Conservation (phyloP, 192 early-diverging fungal species). For the Entomortierella parvispora region DNA sequence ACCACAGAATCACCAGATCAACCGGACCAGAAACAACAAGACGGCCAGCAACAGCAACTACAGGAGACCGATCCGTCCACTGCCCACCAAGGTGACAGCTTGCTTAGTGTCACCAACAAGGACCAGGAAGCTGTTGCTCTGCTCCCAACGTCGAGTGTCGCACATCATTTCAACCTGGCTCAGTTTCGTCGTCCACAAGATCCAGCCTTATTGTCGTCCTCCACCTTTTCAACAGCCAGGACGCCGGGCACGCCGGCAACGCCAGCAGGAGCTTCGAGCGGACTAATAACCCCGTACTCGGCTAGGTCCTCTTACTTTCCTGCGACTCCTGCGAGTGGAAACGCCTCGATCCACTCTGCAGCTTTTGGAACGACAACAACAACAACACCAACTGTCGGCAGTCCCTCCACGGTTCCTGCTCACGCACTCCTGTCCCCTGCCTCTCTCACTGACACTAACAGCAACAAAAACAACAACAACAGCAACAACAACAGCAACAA, state of each 20-base stretch:
- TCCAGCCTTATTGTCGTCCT: background rate
- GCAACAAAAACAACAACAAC: background rate
- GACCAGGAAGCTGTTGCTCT: background rate
- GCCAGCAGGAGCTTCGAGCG: conserved; percentile 1
- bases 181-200: background rate
- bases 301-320: conserved; percentile 27
- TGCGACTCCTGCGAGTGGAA: conserved; percentile 17
- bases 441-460: background rate
- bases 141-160: background rate
- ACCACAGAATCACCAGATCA: background rate
- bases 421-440: background rate
- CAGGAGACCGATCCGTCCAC: too few species aligned
- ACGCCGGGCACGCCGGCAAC: conserved; percentile 27
- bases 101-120: too few species aligned
- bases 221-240: background rate
- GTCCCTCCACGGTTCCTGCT: background rate
- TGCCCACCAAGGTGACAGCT: background rate
- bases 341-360: conserved; percentile 3
- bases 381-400: conserved; percentile 6
- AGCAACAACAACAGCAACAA: background rate
- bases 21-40: background rate
- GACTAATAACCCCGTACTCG: conserved; percentile 17
- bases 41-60: background rate
- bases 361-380: background rate
- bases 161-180: background rate